Base-by-base conservation (phyloP, 495 filamentous ascomycete genomes). In the Penicillium roqueforti region DNA sequence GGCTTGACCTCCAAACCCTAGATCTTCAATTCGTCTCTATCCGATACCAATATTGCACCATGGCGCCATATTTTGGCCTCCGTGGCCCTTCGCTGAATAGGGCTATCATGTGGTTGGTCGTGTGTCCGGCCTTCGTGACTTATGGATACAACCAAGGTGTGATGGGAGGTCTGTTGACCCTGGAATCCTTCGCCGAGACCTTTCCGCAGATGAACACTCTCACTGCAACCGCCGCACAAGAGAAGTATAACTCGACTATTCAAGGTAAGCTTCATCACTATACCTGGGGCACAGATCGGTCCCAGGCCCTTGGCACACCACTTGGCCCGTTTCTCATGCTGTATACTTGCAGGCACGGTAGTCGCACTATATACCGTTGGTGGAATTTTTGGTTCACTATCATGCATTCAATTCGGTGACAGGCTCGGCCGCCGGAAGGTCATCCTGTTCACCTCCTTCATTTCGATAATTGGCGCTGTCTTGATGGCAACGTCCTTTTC, bases 91-190 rank as follows among this genome's bases (percentile, higher is more conserved):
- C 53, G 13, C 56, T 70, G 42, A 64, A 62, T 40, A 55, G 61
- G 14, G 67, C 67, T 13, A 65, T 66, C 36, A 68, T 70, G 37
- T 61, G 66, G 62, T 51, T 70, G 40, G 67, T 70, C 22, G 67
- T 76, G 36, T 68, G 67, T 23, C 74, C 74, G 29, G 67, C 71
- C 16, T 78, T 76, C 52, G 62, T 75, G 37, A 62, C 73, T 20
- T 79, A 78, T 68, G 76, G 50, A n/a, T 53, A 53, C 40, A 76
- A 78, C 49, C 66, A 76, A 39, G 70, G 73, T 9, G 71, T 71
- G 14, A 61, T 68, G 40, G 69, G 73, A 14, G 68, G 71, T 54
- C 19, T 69, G 48, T 38, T 68, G 39, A 67, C 63, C n/a, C 55
- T 68, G 29, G 48, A 60, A 34, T 63, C 63, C 14, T 79, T 74